phyloP scores from a whole-genome alignment of 805 yeast species.

The Lachancea nothofagi region DNA sequence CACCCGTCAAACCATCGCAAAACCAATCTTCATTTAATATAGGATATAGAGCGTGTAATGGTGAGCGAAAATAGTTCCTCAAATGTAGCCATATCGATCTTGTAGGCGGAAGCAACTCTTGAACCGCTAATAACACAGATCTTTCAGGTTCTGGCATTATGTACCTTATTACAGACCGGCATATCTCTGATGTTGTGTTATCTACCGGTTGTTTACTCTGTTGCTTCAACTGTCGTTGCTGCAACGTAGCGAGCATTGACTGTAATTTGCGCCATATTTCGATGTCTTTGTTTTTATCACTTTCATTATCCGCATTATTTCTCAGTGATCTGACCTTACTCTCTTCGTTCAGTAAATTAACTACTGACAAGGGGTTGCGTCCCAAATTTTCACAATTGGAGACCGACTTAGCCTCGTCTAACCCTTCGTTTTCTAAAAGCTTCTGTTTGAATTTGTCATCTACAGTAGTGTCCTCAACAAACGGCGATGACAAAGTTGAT shows the following conservation, averaged over 20 bases:
- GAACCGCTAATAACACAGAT: constrained; percentile 28
- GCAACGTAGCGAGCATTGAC: constrained; percentile 12
- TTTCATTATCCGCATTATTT: not conserved
- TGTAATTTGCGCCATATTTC: constrained; percentile 15
- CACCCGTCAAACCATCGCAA: constrained; percentile 30
- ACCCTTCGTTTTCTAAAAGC: constrained; percentile 35
- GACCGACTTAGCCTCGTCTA: constrained; percentile 31
- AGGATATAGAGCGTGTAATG: constrained; percentile 44
- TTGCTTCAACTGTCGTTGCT: constrained; percentile 11
- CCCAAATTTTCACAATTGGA: constrained; percentile 9
- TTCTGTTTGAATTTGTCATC: constrained; percentile 32
- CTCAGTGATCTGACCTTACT: constrained; percentile 6
- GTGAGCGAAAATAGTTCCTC: constrained; percentile 39
- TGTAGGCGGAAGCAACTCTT: constrained; percentile 38
- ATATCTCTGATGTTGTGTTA: constrained; percentile 12
- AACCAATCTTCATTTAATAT: constrained; percentile 39
- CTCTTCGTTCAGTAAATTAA: constrained; percentile 11
- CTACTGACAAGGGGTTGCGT: constrained; percentile 11
- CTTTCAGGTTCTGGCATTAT: constrained; percentile 20
- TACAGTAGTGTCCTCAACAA: constrained; percentile 9
- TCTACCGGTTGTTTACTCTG: constrained; percentile 4
- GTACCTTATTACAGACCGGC: constrained; percentile 13
- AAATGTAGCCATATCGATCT: constrained; percentile 43
- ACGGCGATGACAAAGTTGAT: not conserved
- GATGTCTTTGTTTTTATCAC: constrained; percentile 10